phyloP scores from a whole-genome alignment of 805 yeast species.

The Myxozyma sirexii region DNA sequence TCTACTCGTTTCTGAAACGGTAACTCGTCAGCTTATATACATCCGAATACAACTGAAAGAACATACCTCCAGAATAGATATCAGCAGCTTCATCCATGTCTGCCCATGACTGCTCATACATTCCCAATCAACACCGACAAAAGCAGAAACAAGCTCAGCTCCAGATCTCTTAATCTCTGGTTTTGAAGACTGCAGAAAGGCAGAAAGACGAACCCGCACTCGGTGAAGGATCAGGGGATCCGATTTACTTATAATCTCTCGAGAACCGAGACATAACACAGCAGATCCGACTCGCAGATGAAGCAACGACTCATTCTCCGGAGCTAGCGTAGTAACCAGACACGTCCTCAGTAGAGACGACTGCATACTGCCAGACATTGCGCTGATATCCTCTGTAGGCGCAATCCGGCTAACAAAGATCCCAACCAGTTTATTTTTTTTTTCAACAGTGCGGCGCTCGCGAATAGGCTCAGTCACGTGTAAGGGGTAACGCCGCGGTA shows the following conservation, averaged over 20 bases:
- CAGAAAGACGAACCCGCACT: slow-evolving; percentile 30
- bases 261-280: slow-evolving; percentile 14
- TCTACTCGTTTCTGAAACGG: slow-evolving; percentile 17
- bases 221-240: slow-evolving; percentile 25
- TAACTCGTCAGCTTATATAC: too few relatives aligned
- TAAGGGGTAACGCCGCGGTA: slow-evolving; percentile 3
- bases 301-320: slow-evolving; percentile 22
- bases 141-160: slow-evolving; percentile 17
- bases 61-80: slow-evolving; percentile 20
- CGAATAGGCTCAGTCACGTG: slow-evolving; percentile 11
- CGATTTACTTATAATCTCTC: background rate
- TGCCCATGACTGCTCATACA: slow-evolving; percentile 30
- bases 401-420: background rate
- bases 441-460: background rate
- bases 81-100: slow-evolving; percentile 25
- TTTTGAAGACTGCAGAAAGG: slow-evolving; percentile 22
- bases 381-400: background rate
- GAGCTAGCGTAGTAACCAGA: slow-evolving; percentile 14
- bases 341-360: slow-evolving; percentile 21
- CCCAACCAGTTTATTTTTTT: background rate
- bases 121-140: slow-evolving; percentile 27
- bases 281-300: slow-evolving; percentile 20
- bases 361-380: background rate
- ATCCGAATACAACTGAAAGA: too few relatives aligned
- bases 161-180: slow-evolving; percentile 11